Evolutionary conservation across 2,329 filamentous ascomycete genomes (phyloP), one percentile per base, ranked within the genome.

Genomic region (Diaporthe velutina): DNA sequence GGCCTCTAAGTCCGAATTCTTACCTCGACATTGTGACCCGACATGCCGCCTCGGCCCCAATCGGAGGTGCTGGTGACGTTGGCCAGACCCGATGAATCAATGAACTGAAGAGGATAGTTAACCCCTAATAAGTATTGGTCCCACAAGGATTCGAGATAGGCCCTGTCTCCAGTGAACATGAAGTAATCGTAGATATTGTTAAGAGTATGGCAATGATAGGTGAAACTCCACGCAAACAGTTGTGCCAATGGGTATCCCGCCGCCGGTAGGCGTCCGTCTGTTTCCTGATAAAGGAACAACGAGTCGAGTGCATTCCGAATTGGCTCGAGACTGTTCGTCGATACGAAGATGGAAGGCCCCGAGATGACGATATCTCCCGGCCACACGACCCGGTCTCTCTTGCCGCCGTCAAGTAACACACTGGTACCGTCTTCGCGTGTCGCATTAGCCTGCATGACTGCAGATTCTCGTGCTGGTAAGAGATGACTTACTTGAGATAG

Each of bases 351-450:
- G 42, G 83, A 86, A 7, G 89, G 89, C 0, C 89, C 83, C 6
- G 89, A 87, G 74, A 91, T 89, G 4, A 86, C 85, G 84, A 92
- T 89, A 78, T 92, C 91, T 0, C 90, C 90, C 17, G 90, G 87
- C 89, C 90, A 73, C 2, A 92, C 87, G 25, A 89, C 82, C 19
- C 85, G 82, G 74, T 88, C 87, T 67, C 86, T 82, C 77, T 88
- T 88, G 2, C 86, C 85, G 4, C 87, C 87, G 75, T 88, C 86
- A 0, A 76, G 77, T 35, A 79, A 78, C 6, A 82, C 81, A n/a
- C 80, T 78, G 17, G 74, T 77, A 17, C 81, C 80, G n/a, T 52
- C 48, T 52, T 5, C 48, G 12, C 48, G 22, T 2, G n/a, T 12
- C 3, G 9, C 4, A 25, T 52, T 12, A 52, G 22, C 9, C 22